Evolutionary conservation across 441 rosid genomes (phyloP), one percentile per base, ranked within the genome.

Genomic region (Euphorbia celastroides): DNA sequence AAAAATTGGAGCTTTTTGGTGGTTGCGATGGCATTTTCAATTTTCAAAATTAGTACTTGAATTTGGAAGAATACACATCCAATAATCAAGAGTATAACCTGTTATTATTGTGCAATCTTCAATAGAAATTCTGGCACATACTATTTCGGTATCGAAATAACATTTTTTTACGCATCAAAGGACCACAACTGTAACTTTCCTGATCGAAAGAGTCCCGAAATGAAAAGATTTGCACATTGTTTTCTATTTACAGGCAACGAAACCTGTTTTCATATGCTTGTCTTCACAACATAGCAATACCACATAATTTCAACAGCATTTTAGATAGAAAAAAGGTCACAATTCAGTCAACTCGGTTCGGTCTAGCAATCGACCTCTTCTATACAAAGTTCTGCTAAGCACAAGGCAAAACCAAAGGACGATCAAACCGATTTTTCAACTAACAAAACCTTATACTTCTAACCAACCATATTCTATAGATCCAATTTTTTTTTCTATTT

Each of bases 331-430:
- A 66, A 64, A 54, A 16, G 61, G 26, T 48, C 9, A n/a, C n/a
- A n/a, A n/a, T n/a, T n/a, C n/a, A n/a, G n/a, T n/a, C n/a, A n/a
- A 1, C 48, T 26, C 62, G 42, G 56, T n/a, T n/a, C n/a, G 57
- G 22, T n/a, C 54, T 23, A 6, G 44, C n/a, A 66, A 54, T 44
- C 64, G 64, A 74, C 63, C 41, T 41, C 83, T 74, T 41, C 83
- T 74, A 70, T 70, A 79, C 83, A 78, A 41, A 65, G 67, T 69
- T 66, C 57, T 57, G 75, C 68, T 25, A 62, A 70, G 51, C 41
- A 74, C 74, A 72, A 16, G 60, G 64, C 70, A 68, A 68, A 57
- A 50, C 68, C 42, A 72, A 48, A 57, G 70, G 67, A 66, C 69
- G 62, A 58, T 70, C 50, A 11, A 26, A 55, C 54, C 54, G 60